Percentiles rank a stretch among this genome's conserved stretches.
phyloP scores from a whole-genome alignment of 2,329 filamentous ascomycete genomes.

The Neurospora sp. region DNA sequence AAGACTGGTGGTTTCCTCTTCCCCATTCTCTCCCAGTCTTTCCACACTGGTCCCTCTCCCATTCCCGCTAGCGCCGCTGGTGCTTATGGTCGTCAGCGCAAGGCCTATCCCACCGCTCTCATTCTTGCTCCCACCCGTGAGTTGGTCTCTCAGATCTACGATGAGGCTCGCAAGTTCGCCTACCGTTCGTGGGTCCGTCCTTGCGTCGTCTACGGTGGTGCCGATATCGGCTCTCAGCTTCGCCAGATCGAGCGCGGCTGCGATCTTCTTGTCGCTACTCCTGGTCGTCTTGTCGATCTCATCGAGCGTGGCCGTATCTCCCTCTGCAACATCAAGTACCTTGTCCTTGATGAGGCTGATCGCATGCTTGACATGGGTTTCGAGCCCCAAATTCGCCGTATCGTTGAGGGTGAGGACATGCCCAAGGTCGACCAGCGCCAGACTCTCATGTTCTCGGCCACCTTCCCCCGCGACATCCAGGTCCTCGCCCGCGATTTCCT shows the following conservation, averaged over 20 bases:
- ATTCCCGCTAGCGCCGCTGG: slow-evolving; percentile 53
- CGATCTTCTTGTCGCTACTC: slow-evolving; percentile 92
- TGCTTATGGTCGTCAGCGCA: slow-evolving; percentile 86
- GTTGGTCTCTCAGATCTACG: slow-evolving; percentile 96
- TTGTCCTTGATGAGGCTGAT: slow-evolving; percentile 97
- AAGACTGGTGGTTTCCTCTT: slow-evolving; percentile 99
- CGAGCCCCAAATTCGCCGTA: slow-evolving; percentile 97
- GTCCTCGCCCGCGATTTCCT: slow-evolving; percentile 98
- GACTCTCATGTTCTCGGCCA: slow-evolving; percentile 99
- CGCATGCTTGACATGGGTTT: slow-evolving; percentile 99
- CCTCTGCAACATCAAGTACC: slow-evolving; percentile 96
- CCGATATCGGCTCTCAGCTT: slow-evolving; percentile 95
- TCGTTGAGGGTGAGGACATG: slow-evolving; percentile 98
- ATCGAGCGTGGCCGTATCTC: slow-evolving; percentile 98
- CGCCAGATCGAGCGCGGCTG: slow-evolving; percentile 96
- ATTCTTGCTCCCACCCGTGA: slow-evolving; percentile 96
- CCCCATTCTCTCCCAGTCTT: slow-evolving; percentile 96
- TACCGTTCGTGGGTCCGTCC: slow-evolving; percentile 99
- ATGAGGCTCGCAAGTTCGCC: slow-evolving; percentile 94
- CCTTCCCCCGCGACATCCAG: slow-evolving; percentile 97
- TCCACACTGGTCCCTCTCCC: slow-evolving; percentile 73
- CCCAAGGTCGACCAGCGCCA: slow-evolving; percentile 72
- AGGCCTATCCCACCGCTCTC: slow-evolving; percentile 92
- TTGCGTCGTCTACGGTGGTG: slow-evolving; percentile 97
- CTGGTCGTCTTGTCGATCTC: slow-evolving; percentile 92